Evolutionary conservation across 345 rosid species (phyloP).

Genomic region (Syzygium jambos): DNA sequence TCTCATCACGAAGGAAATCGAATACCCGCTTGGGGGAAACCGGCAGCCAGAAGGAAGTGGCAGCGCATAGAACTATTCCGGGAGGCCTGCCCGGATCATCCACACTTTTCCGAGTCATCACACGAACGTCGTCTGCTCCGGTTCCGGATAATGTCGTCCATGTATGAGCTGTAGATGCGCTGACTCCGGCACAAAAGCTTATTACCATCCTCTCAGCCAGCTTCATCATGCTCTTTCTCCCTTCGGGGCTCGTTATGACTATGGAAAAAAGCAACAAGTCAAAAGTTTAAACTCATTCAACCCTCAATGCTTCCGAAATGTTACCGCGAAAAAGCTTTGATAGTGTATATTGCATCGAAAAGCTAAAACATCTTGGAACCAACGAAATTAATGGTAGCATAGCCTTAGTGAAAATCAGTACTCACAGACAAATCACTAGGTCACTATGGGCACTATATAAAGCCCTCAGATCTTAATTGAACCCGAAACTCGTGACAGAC

Average conservation of each 20-base stretch:
- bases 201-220: conserved; percentile 76
- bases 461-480: background rate
- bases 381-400: background rate
- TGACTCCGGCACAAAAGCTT: conserved; percentile 69
- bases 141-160: conserved; percentile 63
- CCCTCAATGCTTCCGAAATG: background rate
- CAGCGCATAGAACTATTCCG: conserved; percentile 73
- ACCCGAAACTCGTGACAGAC: background rate
- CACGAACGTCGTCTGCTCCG: conserved; percentile 64
- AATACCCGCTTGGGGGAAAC: conserved; percentile 56
- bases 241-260: conserved; percentile 64
- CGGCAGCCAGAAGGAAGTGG: conserved; percentile 93
- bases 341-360: background rate
- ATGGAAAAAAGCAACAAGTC: background rate
- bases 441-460: background rate
- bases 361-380: background rate
- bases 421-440: background rate
- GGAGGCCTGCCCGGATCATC: conserved; percentile 88
- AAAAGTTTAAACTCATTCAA: background rate
- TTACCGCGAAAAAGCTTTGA: background rate
- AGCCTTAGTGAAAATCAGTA: background rate
- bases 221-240: conserved; percentile 67
- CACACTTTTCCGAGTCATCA: conserved; percentile 73
- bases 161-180: conserved; percentile 55
- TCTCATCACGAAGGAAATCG: conserved; percentile 80